Evolutionary conservation across 768 basidiomycete genomes (phyloP).

Genomic region (Boletellus sp.): DNA sequence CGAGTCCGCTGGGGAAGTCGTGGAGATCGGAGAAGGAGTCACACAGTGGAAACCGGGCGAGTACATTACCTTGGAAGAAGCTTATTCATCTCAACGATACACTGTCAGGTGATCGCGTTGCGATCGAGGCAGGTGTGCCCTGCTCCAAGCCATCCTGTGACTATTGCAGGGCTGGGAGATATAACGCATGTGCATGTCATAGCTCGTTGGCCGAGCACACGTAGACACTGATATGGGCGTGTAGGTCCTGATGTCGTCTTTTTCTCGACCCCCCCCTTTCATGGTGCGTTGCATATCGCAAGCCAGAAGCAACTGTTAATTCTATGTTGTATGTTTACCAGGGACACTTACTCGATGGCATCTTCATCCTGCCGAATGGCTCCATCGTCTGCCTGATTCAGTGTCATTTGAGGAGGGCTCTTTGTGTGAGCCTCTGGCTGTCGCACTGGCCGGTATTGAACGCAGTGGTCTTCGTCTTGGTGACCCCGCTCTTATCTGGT

Average conservation of each 20-base stretch:
- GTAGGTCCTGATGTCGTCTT: conserved; percentile 49
- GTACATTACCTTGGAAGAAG: not conserved
- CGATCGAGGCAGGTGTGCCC: conserved; percentile 67
- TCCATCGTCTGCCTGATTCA: conserved; percentile 58
- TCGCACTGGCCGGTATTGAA: conserved; percentile 65
- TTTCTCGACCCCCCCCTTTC: conserved; percentile 69
- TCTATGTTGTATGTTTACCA: conserved; percentile 15
- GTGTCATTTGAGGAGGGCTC: conserved; percentile 67
- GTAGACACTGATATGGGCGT: not conserved
- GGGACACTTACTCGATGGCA: conserved; percentile 66
- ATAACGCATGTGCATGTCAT: conserved; percentile 50
- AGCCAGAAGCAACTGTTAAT: not conserved
- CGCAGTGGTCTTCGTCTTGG: conserved; percentile 62
- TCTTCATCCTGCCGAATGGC: conserved; percentile 63
- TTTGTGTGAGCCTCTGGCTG: conserved; percentile 63
- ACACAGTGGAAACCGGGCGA: conserved; percentile 59
- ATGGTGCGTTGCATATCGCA: conserved; percentile 37
- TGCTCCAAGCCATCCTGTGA: conserved; percentile 61
- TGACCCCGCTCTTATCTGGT: conserved; percentile 62
- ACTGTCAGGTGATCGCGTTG: conserved; percentile 56
- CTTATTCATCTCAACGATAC: conserved; percentile 2
- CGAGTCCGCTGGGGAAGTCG: conserved; percentile 66
- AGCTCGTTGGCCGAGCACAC: too few species aligned
- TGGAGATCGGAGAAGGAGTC: conserved; percentile 63
- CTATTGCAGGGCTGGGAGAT: conserved; percentile 58